Base-by-base conservation (phyloP, 2,329 filamentous ascomycete species). In the Alternaria gansuensis region DNA sequence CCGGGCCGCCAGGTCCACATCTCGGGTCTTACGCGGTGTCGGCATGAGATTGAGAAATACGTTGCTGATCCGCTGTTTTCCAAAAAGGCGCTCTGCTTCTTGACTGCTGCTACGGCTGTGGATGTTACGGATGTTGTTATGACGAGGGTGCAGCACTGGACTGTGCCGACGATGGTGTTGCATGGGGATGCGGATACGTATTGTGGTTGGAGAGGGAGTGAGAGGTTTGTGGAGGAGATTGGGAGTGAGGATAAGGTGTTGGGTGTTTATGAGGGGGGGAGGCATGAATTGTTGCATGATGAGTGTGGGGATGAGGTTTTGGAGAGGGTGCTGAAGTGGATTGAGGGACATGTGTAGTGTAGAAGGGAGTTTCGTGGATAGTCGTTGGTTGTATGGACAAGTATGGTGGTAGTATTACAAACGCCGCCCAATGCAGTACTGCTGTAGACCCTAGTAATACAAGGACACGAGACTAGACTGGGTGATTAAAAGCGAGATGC, bases 261-360 rank as follows among this genome's bases (percentile, higher is more conserved):
- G 14, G 33, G 40, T 14, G 41, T 56, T 10, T 56, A 57, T 50
- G 41, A 8, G 13, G 53, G 51, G n/a, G 57, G 52, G 8, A 39
- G 57, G 29, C 57, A 60, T 41, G 57, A 60, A 36, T 37, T 60
- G 28, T 44, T 60, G 24, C 53, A 57, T 52, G 57, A 57, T 36
- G 31, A 51, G 21, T 48, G 50, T n/a, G 53, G 57, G 24, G 41
- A 56, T 17, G 41, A 50, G 13, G 57, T 52, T n/a, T 37, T 60
- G 34, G 37, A 43, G 23, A 24, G 5, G 36, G 41, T 57, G 2
- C 3, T 60, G 29, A 40, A 14, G 13, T 60, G 57, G 57, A 49
- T 50, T 5, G 10, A 14, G 34, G 24, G 33, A n/a, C 48, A 45
- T 31, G 31, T 37, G 1, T 48, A 48, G 29, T n/a, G 13, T 26